Percentiles rank a stretch among this genome's conserved stretches.
Evolutionary conservation across 176 grass and related monocot species (phyloP).

Genomic region (Secale cereale): DNA sequence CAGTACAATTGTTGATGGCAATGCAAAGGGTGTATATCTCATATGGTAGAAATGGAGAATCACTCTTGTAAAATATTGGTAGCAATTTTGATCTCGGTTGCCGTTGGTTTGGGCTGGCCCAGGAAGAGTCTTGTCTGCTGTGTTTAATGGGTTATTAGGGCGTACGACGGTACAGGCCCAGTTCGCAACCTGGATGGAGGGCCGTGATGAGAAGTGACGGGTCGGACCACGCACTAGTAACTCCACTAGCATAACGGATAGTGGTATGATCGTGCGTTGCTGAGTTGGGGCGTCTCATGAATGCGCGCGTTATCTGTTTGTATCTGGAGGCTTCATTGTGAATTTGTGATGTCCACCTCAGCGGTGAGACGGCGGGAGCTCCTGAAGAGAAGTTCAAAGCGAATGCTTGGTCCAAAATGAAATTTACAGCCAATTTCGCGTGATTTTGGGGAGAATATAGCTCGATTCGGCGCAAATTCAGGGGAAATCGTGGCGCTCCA

Average conservation of each 20-base stretch:
- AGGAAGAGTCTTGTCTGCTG: not conserved
- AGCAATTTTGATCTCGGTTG: not conserved
- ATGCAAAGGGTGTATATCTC: too few relatives aligned
- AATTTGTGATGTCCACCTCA: not conserved
- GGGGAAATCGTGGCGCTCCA: not conserved
- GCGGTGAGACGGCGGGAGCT: not conserved
- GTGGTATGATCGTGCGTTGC: not conserved
- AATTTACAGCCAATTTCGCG: not conserved
- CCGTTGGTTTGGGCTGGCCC: not conserved
- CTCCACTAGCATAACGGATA: slow-evolving; percentile 17
- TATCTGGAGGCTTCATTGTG: not conserved
- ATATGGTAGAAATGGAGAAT: not conserved
- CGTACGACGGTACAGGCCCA: slow-evolving; percentile 5
- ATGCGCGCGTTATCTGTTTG: not conserved
- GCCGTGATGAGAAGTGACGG: not conserved
- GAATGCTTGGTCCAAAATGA: not conserved
- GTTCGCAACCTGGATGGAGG: not conserved
- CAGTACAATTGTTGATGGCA: not conserved
- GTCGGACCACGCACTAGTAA: slow-evolving; percentile 31
- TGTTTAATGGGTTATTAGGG: not conserved
- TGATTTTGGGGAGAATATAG: not conserved
- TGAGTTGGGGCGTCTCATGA: not conserved
- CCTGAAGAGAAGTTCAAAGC: not conserved
- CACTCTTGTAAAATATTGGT: not conserved
- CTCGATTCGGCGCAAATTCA: not conserved